Conservation (phyloP, 768 basidiomycete genomes). For the Tricholomella constricta region DNA sequence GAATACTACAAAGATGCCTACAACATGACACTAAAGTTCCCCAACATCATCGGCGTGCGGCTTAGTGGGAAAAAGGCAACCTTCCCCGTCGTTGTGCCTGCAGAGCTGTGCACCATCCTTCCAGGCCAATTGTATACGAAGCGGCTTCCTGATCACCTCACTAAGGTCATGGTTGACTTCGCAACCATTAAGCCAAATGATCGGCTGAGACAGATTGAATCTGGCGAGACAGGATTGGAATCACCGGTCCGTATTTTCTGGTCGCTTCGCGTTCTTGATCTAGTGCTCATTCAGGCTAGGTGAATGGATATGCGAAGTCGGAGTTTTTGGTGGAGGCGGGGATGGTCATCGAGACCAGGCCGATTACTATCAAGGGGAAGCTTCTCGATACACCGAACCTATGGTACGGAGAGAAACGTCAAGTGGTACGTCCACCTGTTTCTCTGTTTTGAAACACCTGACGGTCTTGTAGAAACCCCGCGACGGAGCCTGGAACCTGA, state of each 20-base stretch:
- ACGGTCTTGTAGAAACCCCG: slow-evolving; percentile 12
- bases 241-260: slow-evolving; percentile 7
- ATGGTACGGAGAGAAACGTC: slow-evolving; percentile 12
- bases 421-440: background rate
- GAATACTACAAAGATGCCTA: slow-evolving; percentile 40
- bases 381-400: slow-evolving; percentile 19
- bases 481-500: slow-evolving; percentile 31
- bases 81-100: slow-evolving; percentile 42
- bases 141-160: slow-evolving; percentile 39
- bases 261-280: background rate
- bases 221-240: slow-evolving; percentile 20
- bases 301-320: slow-evolving; percentile 21
- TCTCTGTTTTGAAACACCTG: background rate
- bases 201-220: slow-evolving; percentile 40
- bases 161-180: slow-evolving; percentile 46
- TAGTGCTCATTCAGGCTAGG: slow-evolving; percentile 9
- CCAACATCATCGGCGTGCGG: slow-evolving; percentile 40
- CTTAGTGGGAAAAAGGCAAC: slow-evolving; percentile 27
- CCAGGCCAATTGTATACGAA: slow-evolving; percentile 52
- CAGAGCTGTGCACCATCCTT: slow-evolving; percentile 48
- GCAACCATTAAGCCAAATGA: slow-evolving; percentile 47
- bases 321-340: slow-evolving; percentile 42
- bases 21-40: slow-evolving; percentile 32
- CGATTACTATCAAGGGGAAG: slow-evolving; percentile 26
- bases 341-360: slow-evolving; percentile 32